Evolutionary conservation across 2,329 filamentous ascomycete genomes (phyloP), one percentile per base, ranked within the genome.

Genomic region (Cladosporium sp.): DNA sequence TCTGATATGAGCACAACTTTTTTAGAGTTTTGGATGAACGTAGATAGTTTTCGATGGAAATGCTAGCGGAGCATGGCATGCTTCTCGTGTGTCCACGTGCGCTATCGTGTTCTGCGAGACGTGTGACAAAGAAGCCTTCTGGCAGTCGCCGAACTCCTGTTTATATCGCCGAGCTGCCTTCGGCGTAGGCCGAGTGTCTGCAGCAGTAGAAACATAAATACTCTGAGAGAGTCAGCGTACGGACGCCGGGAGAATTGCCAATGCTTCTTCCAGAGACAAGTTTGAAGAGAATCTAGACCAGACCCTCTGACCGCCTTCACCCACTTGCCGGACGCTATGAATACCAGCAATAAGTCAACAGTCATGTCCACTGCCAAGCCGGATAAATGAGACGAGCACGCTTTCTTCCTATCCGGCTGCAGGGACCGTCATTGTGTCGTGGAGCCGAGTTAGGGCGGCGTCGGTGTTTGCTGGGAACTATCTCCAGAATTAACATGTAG

Each of bases 401-500:
- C 52, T 34, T 36, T 36, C 21, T 34, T 11, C 55, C 34, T 58
- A 41, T 58, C 55, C 55, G 34, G 55, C n/a, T 24, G 52, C 52
- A 57, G 28, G 30, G 52, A 24, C 32, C 30, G 54, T 58, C 32
- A 24, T 12, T 58, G 52, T 21, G 28, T 55, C 55, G 55, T 58
- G 55, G 55, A 58, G 55, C 55, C 55, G 55, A 58, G n/a, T n/a
- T 41, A 41, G 36, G 36, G 54, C 28, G 26, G 54, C 28, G 26
- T 58, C 55, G 55, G 55, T 24, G 32, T 58, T 38, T 58, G 55
- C n/a, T 58, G n/a, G 18, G 55, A 6, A n/a, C 52, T 55, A 41
- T 36, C 55, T 58, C 55, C 55, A 58, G 55, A 58, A 58, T 38
- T 58, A 24, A 24, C n/a, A 28, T 30, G 34, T 41, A 58, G 55